A percentile compares a stretch with the other conserved stretches of the same genome.
phyloP scores from a whole-genome alignment of 148 eudicot genomes.

The Arbutus unedo region DNA sequence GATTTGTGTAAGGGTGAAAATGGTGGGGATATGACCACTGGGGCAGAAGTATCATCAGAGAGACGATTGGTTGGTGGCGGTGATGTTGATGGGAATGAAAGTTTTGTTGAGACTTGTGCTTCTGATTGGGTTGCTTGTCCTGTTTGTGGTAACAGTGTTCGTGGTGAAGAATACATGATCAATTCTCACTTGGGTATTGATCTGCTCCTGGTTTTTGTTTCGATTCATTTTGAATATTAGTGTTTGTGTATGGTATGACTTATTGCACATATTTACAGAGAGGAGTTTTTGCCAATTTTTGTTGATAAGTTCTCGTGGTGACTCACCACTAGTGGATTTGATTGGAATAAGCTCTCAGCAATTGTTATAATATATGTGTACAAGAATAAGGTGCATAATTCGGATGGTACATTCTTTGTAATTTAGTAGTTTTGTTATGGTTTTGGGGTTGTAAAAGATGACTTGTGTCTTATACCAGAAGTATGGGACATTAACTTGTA shows the following conservation, averaged over 20 bases:
- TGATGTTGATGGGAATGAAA: neutral
- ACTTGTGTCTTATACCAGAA: neutral
- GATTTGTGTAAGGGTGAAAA: slow-evolving; percentile 5
- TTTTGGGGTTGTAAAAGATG: neutral
- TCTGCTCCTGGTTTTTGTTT: neutral
- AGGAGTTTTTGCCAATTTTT: neutral
- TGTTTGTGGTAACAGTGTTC: slow-evolving; percentile 43
- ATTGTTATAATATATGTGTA: neutral
- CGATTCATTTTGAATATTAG: neutral
- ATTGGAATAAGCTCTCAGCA: neutral
- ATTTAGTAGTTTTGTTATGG: neutral
- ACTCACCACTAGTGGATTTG: neutral
- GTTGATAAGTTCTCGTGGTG: neutral
- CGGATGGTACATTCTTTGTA: neutral
- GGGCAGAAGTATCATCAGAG: slow-evolving; percentile 2
- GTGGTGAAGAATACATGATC: slow-evolving; percentile 34
- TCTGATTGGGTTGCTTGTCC: slow-evolving; percentile 41
- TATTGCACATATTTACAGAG: neutral
- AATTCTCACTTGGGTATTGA: slow-evolving; percentile 54
- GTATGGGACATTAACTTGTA: neutral
- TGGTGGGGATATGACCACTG: neutral
- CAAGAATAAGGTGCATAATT: no score
- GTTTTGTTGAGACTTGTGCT: slow-evolving; percentile 10
- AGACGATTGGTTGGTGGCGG: neutral
- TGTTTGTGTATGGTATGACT: neutral